Base-by-base conservation (phyloP, 441 rosid species). In the Jatropha multifida region DNA sequence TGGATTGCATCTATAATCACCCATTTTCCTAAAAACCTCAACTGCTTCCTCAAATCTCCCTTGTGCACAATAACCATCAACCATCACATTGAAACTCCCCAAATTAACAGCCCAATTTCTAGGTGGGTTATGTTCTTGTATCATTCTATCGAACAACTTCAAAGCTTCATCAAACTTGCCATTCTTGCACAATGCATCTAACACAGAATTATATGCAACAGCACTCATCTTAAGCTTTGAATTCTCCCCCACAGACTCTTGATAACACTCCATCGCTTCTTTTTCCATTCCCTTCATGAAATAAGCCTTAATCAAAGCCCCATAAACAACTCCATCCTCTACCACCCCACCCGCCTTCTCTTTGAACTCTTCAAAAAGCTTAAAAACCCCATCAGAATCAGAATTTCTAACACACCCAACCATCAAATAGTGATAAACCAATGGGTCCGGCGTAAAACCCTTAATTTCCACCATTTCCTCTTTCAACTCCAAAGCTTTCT, bases 1-100 rank as follows among this genome's bases (percentile, higher is more conserved):
- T 0, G 96, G 94, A 75, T 74, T 86, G 75, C 96, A 92, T 72
- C 91, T 88, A 80, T 83, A 90, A 63, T 86, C 83, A 46, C 86
- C 83, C 89, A 90, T 90, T 81, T 78, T 86, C 87, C 86, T 80
- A 54, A 92, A 93, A 79, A 86, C 88, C 46, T 89, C 88, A 69
- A 93, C 68, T 1, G 98, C 94, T 46, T 93, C 96, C 61, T 65
- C 83, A 74, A 88, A 94, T 80, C 74, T 89, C 32, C 86, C 87
- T 75, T 88, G 85, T 1, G 76, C 84, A 11, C 94, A 93, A 78
- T 86, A 90, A n/a, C 99, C 97, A 85, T 90, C 91, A 4, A 79
- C 91, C 87, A 92, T 85, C 42, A 90, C 99, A 82, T 95, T 95
- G 78, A 92, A 93, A 77, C 89, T 93, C 23, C 99, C 98, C 81